Conservation (phyloP, 176 grass and related monocot genomes). For the Ampelocalamus luodianensis region DNA sequence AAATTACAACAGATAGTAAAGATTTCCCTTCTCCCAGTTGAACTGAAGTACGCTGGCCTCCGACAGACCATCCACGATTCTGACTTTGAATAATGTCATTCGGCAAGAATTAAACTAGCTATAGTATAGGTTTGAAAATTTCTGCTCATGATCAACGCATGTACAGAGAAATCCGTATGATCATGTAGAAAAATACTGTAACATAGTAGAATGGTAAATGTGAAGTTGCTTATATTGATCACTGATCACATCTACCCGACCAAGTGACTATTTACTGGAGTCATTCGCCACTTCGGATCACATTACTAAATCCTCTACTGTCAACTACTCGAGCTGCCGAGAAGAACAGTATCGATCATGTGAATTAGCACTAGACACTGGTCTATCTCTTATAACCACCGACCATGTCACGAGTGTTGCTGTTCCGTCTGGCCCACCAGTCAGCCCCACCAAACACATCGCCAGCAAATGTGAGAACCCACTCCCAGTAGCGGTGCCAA, state of each 20-base stretch:
- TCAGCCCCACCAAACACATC: not conserved
- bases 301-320: not conserved
- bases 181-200: not conserved
- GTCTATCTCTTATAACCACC: not conserved
- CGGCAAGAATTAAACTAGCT: not conserved
- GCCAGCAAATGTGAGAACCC: constrained; percentile 31
- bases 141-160: not conserved
- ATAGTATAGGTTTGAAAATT: not conserved
- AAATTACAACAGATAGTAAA: no score
- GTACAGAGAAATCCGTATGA: not conserved
- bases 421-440: not conserved
- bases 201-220: not conserved
- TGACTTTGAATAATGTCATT: not conserved
- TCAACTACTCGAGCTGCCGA: not conserved
- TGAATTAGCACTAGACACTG: not conserved
- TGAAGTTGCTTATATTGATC: not conserved
- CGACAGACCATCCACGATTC: not conserved
- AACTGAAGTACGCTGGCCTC: not conserved
- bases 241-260: not conserved
- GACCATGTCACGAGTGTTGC: no score
- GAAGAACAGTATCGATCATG: not conserved
- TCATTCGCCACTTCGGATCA: not conserved
- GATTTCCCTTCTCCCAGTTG: not conserved
- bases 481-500: not conserved
- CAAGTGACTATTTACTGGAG: not conserved